Evolutionary conservation across 345 rosid genomes (phyloP), one percentile per base, ranked within the genome.

Genomic region (Gossypium bickii): DNA sequence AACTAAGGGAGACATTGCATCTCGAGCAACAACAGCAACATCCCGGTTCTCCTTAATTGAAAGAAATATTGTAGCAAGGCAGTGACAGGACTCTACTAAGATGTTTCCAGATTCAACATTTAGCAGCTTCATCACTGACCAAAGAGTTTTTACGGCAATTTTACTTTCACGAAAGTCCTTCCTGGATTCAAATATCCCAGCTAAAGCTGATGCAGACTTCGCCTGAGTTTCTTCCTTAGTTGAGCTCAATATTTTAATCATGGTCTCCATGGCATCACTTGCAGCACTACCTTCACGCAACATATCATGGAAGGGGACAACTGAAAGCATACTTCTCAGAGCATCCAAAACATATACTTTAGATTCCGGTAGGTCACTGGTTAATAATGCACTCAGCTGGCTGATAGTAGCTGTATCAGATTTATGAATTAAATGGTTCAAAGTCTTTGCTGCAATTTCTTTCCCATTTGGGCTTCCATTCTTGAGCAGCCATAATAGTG

Each of bases 301-400:
- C 81, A 88, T 87, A 79, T 96, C 99, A 76, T 34, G 85, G 79
- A 92, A 81, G 59, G 92, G 83, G 74, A 91, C 95, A 77, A 90
- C 90, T 74, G 95, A 92, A 74, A 96, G 97, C 99, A 96, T 93
- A 79, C 93, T 93, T 82, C 83, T 90, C 64, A 96, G 85, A 70
- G 98, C 98, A 86, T 96, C 99, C 86, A 96, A 86, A 85, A 96
- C 91, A 78, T 92, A 80, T 47, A 89, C 82, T 85, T 96, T 96
- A 63, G 99, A 96, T 87, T 93, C 99, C 51, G 99, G 98, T 60
- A 90, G 88, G 78, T 96, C 98, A 71, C 99, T 93, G 80, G 97
- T 96, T 68, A 96, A 80, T 72, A 96, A 76, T 70, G 99, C 99
- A 67, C 97, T 89, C 52, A 96, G 97, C 85, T 96, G 99, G 80